These are phyloP conservation scores for Aspergillus tubingensis DNA, from an alignment of 2,329 filamentous ascomycete genomes.

Conservation along the genomic window DNA sequence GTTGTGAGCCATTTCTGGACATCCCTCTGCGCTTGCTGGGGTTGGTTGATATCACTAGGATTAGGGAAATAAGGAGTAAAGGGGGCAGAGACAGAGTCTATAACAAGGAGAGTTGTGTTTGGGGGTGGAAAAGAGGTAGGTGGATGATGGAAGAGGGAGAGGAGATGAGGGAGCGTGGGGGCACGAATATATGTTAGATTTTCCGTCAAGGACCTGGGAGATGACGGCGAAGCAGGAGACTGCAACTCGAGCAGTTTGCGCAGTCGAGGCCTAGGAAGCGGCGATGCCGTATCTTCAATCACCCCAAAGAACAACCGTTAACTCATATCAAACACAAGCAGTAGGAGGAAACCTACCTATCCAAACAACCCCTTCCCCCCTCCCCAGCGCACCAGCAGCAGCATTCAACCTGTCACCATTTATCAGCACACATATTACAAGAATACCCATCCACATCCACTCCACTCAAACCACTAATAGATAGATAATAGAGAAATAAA, in stretches of 20 bases:
- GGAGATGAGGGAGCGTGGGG: slow-evolving; percentile 62
- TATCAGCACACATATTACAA: background rate
- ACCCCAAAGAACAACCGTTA: background rate
- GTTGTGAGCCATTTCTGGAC: slow-evolving; percentile 42
- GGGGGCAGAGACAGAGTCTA: slow-evolving; percentile 76
- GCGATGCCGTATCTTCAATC: background rate
- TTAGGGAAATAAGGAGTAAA: slow-evolving; percentile 77
- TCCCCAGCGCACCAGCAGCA: slow-evolving; percentile 62
- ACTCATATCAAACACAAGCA: background rate
- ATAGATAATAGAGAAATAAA: slow-evolving; percentile 17
- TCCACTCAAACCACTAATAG: slow-evolving; percentile 14
- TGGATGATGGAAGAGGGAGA: slow-evolving; percentile 73
- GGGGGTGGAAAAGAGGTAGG: slow-evolving; percentile 63
- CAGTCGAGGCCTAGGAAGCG: background rate
- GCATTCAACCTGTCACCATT: slow-evolving; percentile 66
- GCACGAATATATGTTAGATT: slow-evolving; percentile 67
- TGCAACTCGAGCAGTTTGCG: slow-evolving; percentile 13
- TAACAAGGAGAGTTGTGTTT: slow-evolving; percentile 67
- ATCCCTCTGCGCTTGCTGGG: slow-evolving; percentile 39
- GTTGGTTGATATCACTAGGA: slow-evolving; percentile 40
- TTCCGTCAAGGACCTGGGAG: slow-evolving; percentile 33
- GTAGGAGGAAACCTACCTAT: slow-evolving; percentile 62
- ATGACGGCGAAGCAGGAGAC: slow-evolving; percentile 11
- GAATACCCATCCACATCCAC: no score
- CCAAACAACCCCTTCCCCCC: slow-evolving; percentile 71